Evolutionary conservation across 768 basidiomycete species (phyloP).

Genomic region (Trametes cubensis): DNA sequence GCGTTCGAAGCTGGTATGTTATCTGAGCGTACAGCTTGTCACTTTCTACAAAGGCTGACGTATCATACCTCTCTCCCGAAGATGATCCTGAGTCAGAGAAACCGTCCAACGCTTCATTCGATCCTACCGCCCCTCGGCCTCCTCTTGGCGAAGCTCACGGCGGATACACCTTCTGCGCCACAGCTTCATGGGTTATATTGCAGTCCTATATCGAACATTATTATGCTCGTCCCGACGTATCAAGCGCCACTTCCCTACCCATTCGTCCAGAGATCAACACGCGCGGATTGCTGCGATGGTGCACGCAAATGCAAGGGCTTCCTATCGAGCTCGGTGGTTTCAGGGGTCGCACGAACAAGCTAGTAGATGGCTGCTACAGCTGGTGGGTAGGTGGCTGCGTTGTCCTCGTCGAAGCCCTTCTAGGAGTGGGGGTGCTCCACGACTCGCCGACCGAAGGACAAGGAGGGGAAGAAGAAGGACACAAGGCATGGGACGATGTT

Average conservation of each 20-base stretch:
- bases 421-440: constrained; percentile 31
- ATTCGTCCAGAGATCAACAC: constrained; percentile 55
- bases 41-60: background rate
- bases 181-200: constrained; percentile 82
- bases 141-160: constrained; percentile 96
- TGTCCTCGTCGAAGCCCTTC: constrained; percentile 64
- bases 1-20: constrained; percentile 27
- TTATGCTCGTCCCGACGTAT: constrained; percentile 13
- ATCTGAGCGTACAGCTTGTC: background rate
- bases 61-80: constrained; percentile 9
- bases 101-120: background rate
- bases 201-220: constrained; percentile 50
- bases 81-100: constrained; percentile 12
- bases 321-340: constrained; percentile 91
- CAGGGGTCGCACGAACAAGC: constrained; percentile 90
- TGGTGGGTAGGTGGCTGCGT: constrained; percentile 99
- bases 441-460: constrained; percentile 32
- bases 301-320: constrained; percentile 81
- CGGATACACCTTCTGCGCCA: constrained; percentile 93
- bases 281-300: constrained; percentile 74
- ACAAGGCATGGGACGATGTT: constrained; percentile 67
- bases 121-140: constrained; percentile 56
- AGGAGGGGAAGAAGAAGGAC: constrained; percentile 31
- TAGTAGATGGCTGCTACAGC: constrained; percentile 99
- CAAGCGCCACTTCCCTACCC: constrained; percentile 21